phyloP scores from a whole-genome alignment of 225 moss, liverwort and hornwort species.

The Bryum argenteum region DNA sequence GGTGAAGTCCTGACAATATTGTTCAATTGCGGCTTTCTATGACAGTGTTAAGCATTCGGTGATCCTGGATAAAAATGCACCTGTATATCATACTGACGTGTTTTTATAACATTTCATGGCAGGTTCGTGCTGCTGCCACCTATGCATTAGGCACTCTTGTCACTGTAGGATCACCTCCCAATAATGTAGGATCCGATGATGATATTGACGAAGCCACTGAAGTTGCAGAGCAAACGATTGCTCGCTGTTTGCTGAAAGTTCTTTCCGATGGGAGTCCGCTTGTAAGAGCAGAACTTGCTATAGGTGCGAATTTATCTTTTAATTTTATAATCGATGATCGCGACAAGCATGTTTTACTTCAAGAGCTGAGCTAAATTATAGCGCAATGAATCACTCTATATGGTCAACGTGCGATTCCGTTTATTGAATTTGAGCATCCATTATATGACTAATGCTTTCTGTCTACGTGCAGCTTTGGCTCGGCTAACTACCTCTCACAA shows the following conservation, averaged over 20 bases:
- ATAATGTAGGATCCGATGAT: conserved; percentile 52
- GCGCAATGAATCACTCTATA: background rate
- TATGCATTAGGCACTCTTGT: conserved; percentile 89
- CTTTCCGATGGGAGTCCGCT: conserved; percentile 90
- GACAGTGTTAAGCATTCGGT: background rate
- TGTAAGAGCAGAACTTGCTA: conserved; percentile 92
- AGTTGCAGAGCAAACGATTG: conserved; percentile 72
- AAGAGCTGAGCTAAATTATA: background rate
- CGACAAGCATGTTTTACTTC: too few relatives aligned
- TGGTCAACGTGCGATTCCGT: conserved; percentile 24
- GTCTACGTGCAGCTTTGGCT: conserved; percentile 72
- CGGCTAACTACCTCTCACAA: conserved; percentile 81
- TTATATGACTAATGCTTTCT: conserved; percentile 1
- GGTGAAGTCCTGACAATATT: background rate
- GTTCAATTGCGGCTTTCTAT: background rate
- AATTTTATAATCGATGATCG: too few relatives aligned
- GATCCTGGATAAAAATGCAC: background rate
- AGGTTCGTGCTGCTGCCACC: conserved; percentile 96
- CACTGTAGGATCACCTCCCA: conserved; percentile 46
- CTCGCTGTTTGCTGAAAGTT: conserved; percentile 72
- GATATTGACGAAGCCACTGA: conserved; percentile 66
- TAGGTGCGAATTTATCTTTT: conserved; percentile 52
- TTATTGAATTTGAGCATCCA: conserved; percentile 1
- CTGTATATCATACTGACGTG: conserved; percentile 10
- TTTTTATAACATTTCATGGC: conserved; percentile 1